A percentile compares a stretch with the other conserved stretches of the same genome.
These are phyloP conservation scores for Russula griseocarnosa DNA, from an alignment of 768 basidiomycete genomes.

Conservation along the genomic window DNA sequence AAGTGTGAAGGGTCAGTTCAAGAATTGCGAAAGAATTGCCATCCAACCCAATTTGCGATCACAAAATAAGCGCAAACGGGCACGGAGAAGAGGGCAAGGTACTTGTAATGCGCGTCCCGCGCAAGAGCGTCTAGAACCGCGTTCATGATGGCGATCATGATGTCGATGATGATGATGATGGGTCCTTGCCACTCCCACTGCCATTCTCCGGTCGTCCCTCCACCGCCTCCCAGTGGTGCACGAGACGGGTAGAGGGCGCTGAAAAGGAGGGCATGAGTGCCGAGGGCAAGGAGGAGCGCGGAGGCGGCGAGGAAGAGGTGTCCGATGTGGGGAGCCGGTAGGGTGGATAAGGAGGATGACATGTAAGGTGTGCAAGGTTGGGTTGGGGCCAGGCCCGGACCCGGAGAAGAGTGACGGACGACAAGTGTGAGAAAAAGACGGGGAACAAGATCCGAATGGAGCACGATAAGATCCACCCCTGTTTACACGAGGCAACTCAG, in stretches of 20 bases:
- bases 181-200: background rate
- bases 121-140: conserved; percentile 59
- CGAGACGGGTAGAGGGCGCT: conserved; percentile 15
- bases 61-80: conserved; percentile 84
- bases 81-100: conserved; percentile 71
- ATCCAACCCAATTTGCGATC: conserved; percentile 98
- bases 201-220: background rate
- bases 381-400: background rate
- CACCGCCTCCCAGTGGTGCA: background rate
- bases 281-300: conserved; percentile 16
- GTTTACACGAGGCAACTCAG: conserved; percentile 13
- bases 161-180: background rate
- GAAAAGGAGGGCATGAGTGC: conserved; percentile 22
- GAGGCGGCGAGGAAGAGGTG: conserved; percentile 20
- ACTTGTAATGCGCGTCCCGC: conserved; percentile 85
- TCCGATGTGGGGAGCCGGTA: conserved; percentile 13
- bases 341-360: background rate
- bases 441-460: conserved; percentile 1
- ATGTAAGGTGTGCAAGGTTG: background rate
- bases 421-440: background rate
- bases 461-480: conserved; percentile 10
- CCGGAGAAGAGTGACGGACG: background rate
- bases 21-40: conserved; percentile 95
- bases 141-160: background rate
- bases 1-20: conserved; percentile 35